These are phyloP conservation scores for Agaricus sinodeliciosus DNA, from an alignment of 768 basidiomycete genomes.

Conservation along the genomic window DNA sequence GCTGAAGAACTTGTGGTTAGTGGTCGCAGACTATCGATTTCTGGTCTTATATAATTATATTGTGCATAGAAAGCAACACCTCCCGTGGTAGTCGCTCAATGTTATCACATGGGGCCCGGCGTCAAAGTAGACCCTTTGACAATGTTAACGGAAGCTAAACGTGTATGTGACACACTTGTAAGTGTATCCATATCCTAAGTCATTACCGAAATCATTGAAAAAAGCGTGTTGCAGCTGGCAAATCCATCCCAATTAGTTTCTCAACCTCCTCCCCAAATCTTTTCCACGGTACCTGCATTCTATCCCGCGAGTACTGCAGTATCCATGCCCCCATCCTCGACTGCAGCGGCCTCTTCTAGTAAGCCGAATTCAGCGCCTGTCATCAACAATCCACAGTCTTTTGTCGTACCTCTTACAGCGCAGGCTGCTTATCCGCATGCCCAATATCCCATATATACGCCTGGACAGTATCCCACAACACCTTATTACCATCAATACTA, in stretches of 20 bases:
- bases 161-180: constrained; percentile 72
- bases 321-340: constrained; percentile 20
- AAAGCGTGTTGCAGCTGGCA: constrained; percentile 44
- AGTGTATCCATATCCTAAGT: constrained; percentile 15
- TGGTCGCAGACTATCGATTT: constrained; percentile 14
- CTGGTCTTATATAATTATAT: constrained; percentile 8
- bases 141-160: constrained; percentile 73
- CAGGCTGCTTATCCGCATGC: constrained; percentile 39
- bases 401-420: constrained; percentile 59
- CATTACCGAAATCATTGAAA: constrained; percentile 8
- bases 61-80: constrained; percentile 46
- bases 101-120: constrained; percentile 66
- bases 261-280: constrained; percentile 57
- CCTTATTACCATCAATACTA: constrained; percentile 58
- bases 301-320: constrained; percentile 23
- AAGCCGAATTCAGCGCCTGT: constrained; percentile 32
- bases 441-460: constrained; percentile 37
- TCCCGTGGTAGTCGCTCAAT: constrained; percentile 71
- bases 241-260: constrained; percentile 67
- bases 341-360: constrained; percentile 22
- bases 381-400: constrained; percentile 67
- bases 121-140: constrained; percentile 66
- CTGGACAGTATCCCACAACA: constrained; percentile 49
- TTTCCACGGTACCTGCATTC: constrained; percentile 39
- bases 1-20: constrained; percentile 80